phyloP scores from a whole-genome alignment of 2,329 filamentous ascomycete genomes.

The Zalaria obscura region DNA sequence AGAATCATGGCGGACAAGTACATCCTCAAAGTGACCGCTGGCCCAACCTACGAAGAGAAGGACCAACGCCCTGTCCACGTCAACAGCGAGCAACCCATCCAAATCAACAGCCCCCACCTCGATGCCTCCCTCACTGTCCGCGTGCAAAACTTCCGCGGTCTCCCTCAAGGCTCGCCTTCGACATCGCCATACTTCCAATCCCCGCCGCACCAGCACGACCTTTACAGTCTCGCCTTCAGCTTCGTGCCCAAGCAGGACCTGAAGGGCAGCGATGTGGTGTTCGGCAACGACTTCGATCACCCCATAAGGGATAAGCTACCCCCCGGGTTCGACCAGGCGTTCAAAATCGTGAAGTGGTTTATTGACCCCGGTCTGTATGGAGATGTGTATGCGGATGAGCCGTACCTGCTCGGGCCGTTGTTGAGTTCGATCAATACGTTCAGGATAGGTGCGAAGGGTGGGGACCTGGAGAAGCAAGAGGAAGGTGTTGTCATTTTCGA shows the following conservation, averaged over 20 bases:
- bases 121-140: slow-evolving; percentile 60
- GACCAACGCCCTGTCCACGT: slow-evolving; percentile 63
- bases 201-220: slow-evolving; percentile 56
- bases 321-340: slow-evolving; percentile 70
- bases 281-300: slow-evolving; percentile 90
- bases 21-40: slow-evolving; percentile 68
- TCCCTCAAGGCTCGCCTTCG: slow-evolving; percentile 54
- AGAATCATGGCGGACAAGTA: slow-evolving; percentile 50
- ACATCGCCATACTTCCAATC: slow-evolving; percentile 67
- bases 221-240: slow-evolving; percentile 71
- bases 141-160: slow-evolving; percentile 52
- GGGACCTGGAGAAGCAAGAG: slow-evolving; percentile 27
- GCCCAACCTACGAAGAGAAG: slow-evolving; percentile 56
- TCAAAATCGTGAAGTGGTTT: slow-evolving; percentile 77
- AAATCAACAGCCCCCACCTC: slow-evolving; percentile 49
- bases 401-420: slow-evolving; percentile 73
- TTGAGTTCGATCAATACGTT: slow-evolving; percentile 69
- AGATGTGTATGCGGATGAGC: slow-evolving; percentile 74
- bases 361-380: slow-evolving; percentile 85
- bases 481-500: slow-evolving; percentile 43
- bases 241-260: slow-evolving; percentile 60
- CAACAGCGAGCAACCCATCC: slow-evolving; percentile 51
- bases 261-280: slow-evolving; percentile 60
- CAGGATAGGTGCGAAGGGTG: slow-evolving; percentile 40
- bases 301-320: slow-evolving; percentile 78